These are phyloP conservation scores for Fusarium irregulare DNA, from an alignment of 2,329 filamentous ascomycete genomes.

Conservation along the genomic window DNA sequence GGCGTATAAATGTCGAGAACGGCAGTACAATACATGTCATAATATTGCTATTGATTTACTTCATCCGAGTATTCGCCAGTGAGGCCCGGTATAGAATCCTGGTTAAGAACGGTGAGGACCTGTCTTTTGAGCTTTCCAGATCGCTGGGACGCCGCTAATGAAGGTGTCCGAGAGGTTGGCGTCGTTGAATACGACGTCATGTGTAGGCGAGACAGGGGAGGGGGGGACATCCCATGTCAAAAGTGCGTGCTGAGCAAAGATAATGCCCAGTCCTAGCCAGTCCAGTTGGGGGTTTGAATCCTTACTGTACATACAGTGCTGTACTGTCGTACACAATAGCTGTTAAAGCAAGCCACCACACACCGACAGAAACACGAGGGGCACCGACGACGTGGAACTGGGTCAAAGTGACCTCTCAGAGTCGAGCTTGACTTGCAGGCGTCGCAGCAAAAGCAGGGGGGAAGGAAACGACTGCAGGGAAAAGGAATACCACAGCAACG, in stretches of 20 bases:
- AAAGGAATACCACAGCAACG: conserved; percentile 32
- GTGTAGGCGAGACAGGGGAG: conserved; percentile 17
- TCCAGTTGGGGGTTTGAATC: not conserved
- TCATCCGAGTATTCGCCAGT: conserved; percentile 20
- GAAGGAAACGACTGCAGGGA: not conserved
- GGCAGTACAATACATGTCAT: conserved; percentile 4
- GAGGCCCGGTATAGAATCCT: conserved; percentile 25
- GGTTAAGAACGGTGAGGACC: conserved; percentile 29
- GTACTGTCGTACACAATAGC: not conserved
- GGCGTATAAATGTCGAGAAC: conserved; percentile 31
- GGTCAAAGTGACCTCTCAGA: conserved; percentile 42
- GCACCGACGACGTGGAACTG: conserved; percentile 50
- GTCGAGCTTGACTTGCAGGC: conserved; percentile 4
- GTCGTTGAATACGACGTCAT: conserved; percentile 31
- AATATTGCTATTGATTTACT: conserved; percentile 36
- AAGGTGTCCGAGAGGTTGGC: conserved; percentile 35
- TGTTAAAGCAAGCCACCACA: conserved; percentile 34
- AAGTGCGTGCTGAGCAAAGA: not conserved
- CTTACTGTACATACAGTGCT: not conserved
- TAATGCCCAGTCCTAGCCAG: not conserved
- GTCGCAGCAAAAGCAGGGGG: conserved; percentile 5
- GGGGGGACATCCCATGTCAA: not conserved
- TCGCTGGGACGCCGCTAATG: conserved; percentile 45
- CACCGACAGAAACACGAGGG: conserved; percentile 29
- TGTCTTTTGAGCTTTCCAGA: conserved; percentile 43